A percentile compares a stretch with the other conserved stretches of the same genome.
Conservation (phyloP, 345 rosid species). For the Aethionema arabicum region DNA sequence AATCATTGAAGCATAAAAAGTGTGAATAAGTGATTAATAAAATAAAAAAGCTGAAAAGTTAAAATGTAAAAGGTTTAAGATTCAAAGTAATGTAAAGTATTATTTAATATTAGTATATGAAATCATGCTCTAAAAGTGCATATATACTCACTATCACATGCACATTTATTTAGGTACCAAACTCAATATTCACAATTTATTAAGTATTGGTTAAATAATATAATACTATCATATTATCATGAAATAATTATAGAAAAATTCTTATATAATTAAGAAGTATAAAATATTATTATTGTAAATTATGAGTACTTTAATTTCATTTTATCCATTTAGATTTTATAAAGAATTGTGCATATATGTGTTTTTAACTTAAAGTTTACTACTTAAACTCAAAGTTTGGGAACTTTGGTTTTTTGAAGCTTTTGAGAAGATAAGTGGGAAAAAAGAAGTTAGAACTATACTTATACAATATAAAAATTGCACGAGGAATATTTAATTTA, state of each 20-base stretch:
- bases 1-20: constrained; percentile 32
- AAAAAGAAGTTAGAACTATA: background rate
- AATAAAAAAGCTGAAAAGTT: constrained; percentile 29
- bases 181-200: background rate
- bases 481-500: constrained; percentile 5
- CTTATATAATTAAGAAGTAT: no score
- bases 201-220: background rate
- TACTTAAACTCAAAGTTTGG: constrained; percentile 14
- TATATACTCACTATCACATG: constrained; percentile 10
- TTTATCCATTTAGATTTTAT: background rate
- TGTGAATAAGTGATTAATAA: constrained; percentile 22
- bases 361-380: constrained; percentile 10
- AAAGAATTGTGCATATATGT: background rate
- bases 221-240: no score
- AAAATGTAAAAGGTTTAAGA: constrained; percentile 27
- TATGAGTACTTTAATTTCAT: background rate
- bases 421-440: constrained; percentile 26
- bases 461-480: constrained; percentile 6
- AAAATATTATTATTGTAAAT: no score
- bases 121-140: constrained; percentile 22
- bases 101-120: background rate
- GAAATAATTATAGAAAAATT: no score
- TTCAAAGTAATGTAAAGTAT: constrained; percentile 29
- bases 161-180: constrained; percentile 16
- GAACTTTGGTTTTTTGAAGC: constrained; percentile 14